Evolutionary conservation across 2,329 filamentous ascomycete species (phyloP), one percentile per base, ranked within the genome.

Genomic region (Lojkania enalia): DNA sequence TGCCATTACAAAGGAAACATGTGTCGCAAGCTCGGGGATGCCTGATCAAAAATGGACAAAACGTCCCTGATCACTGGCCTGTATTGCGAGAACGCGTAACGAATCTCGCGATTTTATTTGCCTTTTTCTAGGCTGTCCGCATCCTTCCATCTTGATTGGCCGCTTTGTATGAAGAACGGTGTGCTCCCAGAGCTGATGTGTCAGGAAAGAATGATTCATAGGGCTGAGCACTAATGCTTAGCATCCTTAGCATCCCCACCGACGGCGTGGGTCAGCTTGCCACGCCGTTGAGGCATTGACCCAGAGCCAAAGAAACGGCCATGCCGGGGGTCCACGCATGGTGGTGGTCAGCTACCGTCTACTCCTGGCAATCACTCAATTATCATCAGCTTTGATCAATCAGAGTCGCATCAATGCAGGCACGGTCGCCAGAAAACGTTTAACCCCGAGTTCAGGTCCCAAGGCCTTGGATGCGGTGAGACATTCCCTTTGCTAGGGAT

Each of bases 401-500:
- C 36, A 7, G 12, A 20, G 31, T 18, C 20, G 16, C 12, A 18
- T 30, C 30, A 38, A 7, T 48, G 40, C 52, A 46, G 49, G 40
- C 35, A 51, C 52, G 43, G 42, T 23, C 32, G 33, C 32, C 21
- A 14, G 27, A 23, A 40, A 7, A 32, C 42, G 27, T 14, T 31
- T 13, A 33, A 42, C 27, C 19, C 32, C n/a, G 35, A 20, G 33
- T 35, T 21, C 33, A 20, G 30, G 49, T 36, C 27, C 53, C 50
- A 32, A 39, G 15, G 19, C 20, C 38, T 16, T 48, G 53, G 49
- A 41, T 19, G 32, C 39, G 32, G 46, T 56, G 49, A 55, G 55
- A 59, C 56, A 58, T 46, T 40, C 27, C 42, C 20, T 21, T 13
- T 27, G 29, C 38, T 30, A 37, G 50, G 39, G 27, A 40, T 39